These are phyloP conservation scores for Solanum microdontum DNA, from an alignment of 257 asterid species.

Conservation along the genomic window DNA sequence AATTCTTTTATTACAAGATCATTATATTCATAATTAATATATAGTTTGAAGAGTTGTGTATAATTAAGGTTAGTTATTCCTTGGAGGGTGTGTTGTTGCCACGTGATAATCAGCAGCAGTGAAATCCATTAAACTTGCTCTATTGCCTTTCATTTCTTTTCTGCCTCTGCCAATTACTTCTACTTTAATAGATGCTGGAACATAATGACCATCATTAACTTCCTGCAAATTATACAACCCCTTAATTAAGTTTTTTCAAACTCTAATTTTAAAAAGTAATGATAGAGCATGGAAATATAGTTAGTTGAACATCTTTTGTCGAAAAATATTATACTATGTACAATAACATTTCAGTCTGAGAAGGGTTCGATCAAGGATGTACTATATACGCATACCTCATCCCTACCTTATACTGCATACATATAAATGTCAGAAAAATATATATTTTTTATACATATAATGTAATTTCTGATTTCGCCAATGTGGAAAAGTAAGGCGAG, in stretches of 20 bases:
- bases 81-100: conserved; percentile 1
- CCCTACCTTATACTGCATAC: neutral
- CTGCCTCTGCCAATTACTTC: neutral
- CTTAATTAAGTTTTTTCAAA: neutral
- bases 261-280: neutral
- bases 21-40: neutral
- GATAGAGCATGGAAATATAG: neutral
- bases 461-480: neutral
- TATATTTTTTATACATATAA: neutral
- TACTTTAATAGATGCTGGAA: neutral
- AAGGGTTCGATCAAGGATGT: neutral
- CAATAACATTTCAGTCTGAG: neutral
- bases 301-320: neutral
- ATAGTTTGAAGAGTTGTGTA: neutral
- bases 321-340: neutral
- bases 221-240: neutral
- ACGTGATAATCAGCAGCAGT: neutral
- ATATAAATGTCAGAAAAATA: no score
- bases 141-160: neutral
- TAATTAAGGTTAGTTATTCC: neutral
- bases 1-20: neutral
- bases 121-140: neutral
- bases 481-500: neutral
- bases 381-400: neutral
- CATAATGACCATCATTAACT: neutral